Percentiles rank a stretch among this genome's conserved stretches.
These are phyloP conservation scores for Ochetophila trinervis DNA, from an alignment of 306 rosid genomes.

Conservation along the genomic window DNA sequence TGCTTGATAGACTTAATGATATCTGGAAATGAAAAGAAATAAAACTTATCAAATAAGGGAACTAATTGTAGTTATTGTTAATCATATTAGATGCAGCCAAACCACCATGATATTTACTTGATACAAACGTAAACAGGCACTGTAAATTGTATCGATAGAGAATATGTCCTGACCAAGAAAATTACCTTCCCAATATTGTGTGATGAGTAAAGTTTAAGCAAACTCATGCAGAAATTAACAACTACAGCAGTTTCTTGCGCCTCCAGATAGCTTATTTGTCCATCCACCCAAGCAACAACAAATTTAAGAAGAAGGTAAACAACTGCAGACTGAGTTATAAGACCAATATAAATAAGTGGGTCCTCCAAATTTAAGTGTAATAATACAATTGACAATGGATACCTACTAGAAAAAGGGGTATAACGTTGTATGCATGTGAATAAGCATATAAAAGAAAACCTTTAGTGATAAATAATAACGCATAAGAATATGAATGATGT, in stretches of 20 bases:
- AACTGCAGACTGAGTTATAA: conserved; percentile 76
- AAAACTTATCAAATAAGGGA: conserved; percentile 7
- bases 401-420: background rate
- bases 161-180: background rate
- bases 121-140: too few species aligned
- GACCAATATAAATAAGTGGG: conserved; percentile 24
- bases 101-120: too few species aligned
- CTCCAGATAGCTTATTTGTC: conserved; percentile 88
- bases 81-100: too few species aligned
- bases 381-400: conserved; percentile 5
- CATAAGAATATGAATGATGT: too few species aligned
- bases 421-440: background rate
- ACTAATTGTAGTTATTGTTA: background rate
- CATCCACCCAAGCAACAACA: conserved; percentile 92
- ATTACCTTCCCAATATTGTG: conserved; percentile 95
- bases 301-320: conserved; percentile 87
- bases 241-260: conserved; percentile 70
- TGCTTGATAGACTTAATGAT: conserved; percentile 79
- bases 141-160: too few species aligned
- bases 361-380: background rate
- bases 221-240: conserved; percentile 77
- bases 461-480: background rate
- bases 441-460: background rate
- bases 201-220: conserved; percentile 87
- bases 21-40: conserved; percentile 51